Base-by-base conservation (phyloP, 1,139 yeast genomes). In the Arxiozyma heterogenica region DNA sequence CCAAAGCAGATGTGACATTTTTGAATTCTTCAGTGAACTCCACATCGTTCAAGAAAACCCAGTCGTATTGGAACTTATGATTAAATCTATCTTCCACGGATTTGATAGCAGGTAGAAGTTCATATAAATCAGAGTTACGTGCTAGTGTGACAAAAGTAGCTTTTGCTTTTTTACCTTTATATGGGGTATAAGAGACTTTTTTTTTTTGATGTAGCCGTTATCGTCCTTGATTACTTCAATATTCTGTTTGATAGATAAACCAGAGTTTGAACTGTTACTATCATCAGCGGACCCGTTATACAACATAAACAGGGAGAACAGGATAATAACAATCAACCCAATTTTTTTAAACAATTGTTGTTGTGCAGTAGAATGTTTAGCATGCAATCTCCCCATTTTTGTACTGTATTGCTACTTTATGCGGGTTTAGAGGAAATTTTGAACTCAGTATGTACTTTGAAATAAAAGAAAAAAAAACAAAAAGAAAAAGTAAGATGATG, bases 121-220 rank as follows among this genome's bases (percentile, higher is more conserved):
- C 78, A 66, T 75, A 75, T 41, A 87, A 66, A 60, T 89, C 96
- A 17, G 73, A 66, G 67, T 88, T 86, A 59, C 94, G 75, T 44
- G 87, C 91, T 54, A 89, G 71, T 11, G 90, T 79, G 54, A 87
- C 82, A 61, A 88, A 81, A 0, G 91, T 82, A 3, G 93, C 94
- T 60, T 80, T 81, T 52, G 74, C 81, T 56, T 63, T 66, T 38
- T 59, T 58, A 50, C 68, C 69, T 6, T 56, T 52, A 54, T 67
- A 67, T 43, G 59, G 55, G 2, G 59, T 52, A 9, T 52, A 39
- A 23, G 55, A 51, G 18, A 64, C 61, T 27, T 51, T 49, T 17
- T 49, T 17, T 55, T 56, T 34, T 30, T 46, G 9, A 46, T 38
- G 21, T 46, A 34, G 7, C 49, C 49, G 4, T 46, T 27, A 8